Evolutionary conservation across 768 basidiomycete species (phyloP).

Genomic region (button mushroom (Agaricus bisporus)): DNA sequence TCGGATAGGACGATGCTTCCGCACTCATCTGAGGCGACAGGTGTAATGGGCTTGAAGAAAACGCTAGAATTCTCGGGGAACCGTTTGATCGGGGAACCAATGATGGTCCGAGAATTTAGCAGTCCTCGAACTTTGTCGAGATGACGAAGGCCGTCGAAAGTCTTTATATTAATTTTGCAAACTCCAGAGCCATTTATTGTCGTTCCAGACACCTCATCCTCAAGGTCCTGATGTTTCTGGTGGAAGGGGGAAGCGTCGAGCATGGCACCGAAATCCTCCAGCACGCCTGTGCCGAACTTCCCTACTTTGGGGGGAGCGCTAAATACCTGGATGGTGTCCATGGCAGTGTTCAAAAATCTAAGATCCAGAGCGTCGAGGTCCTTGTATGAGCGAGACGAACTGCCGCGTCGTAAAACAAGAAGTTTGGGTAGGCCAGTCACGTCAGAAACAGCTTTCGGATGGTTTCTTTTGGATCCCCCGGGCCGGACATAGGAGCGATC

Average conservation of each 20-base stretch:
- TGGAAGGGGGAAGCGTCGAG: constrained; percentile 60
- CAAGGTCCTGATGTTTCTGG: constrained; percentile 34
- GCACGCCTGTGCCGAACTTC: constrained; percentile 42
- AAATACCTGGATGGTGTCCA: constrained; percentile 29
- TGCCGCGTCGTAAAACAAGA: constrained; percentile 52
- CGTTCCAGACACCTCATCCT: too few species aligned
- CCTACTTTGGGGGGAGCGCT: constrained; percentile 37
- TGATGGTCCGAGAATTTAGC: too few species aligned
- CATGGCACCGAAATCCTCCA: constrained; percentile 75
- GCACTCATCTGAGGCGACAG: too few species aligned
- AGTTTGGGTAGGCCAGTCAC: constrained; percentile 67
- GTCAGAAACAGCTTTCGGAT: constrained; percentile 72
- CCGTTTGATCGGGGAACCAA: too few species aligned
- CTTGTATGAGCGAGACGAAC: constrained; percentile 57
- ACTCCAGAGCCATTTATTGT: too few species aligned
- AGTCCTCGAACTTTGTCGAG: too few species aligned
- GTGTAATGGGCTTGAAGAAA: too few species aligned
- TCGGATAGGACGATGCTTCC: too few species aligned
- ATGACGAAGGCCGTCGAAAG: too few species aligned
- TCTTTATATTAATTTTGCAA: too few species aligned
- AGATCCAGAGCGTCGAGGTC: constrained; percentile 49
- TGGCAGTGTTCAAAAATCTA: constrained; percentile 40
- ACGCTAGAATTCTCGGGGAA: too few species aligned
- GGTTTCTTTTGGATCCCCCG: constrained; percentile 70
- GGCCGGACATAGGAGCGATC: constrained; percentile 63